Evolutionary conservation across 148 eudicot genomes (phyloP), one percentile per base, ranked within the genome.

Genomic region (Amaranthus palmeri): DNA sequence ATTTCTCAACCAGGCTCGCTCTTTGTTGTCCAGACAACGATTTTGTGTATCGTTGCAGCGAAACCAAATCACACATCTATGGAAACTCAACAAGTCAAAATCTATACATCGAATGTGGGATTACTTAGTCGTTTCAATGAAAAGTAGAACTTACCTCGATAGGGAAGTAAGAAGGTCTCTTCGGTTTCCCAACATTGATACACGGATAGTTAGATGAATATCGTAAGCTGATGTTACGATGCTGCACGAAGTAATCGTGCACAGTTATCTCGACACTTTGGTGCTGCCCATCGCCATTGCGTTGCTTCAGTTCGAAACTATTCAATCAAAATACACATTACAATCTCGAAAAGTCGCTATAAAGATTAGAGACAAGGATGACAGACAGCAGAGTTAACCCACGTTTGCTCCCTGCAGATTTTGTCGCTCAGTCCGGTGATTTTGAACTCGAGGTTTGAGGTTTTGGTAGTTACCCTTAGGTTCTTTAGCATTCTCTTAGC

Each of bases 171-270:
- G 77, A 73, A 10, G 96, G 90, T 62, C 81, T 80, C 79, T 90
- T 88, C 7, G 90, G 88, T 73, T 81, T 87, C 50, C 96, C 96
- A 11, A 90, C 88, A 71, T 90, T 87, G 46, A 90, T 75, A 76
- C 96, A 90, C 6, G 96, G 96, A 25, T 79, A 68, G 56, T 83
- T 80, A 53, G 61, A 86, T 45, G 96, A 84, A 48, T 60, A 74
- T 2, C 55, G 72, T 25, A 86, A 77, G 41, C 74, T 76, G 42
- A 88, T 88, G 4, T 72, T 61, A 3, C 85, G 87, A 55, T 78
- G 65, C 2, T 80, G 79, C 25, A 81, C 62, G 72, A 86, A 90
- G 76, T 90, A 90, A 36, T 90, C 87, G 72, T 76, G 81, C 12
- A 88, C 93, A 4, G 91, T 83, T 9, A 86, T 69, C 74, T 88